Conservation (phyloP, 2,329 filamentous ascomycete species). For the Fusarium anthophilum region DNA sequence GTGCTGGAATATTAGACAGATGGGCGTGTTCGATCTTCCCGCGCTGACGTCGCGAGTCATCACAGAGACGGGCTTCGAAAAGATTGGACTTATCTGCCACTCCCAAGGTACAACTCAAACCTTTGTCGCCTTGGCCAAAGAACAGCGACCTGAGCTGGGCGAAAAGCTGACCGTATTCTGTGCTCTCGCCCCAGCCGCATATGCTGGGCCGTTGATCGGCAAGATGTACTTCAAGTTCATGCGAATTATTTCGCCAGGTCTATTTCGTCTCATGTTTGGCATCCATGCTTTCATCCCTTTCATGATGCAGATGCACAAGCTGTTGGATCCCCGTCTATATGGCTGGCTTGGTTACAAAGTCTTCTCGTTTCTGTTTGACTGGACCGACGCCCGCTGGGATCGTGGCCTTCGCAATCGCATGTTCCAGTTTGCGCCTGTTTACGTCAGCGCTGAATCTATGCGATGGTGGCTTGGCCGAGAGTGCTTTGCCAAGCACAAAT, state of each 20-base stretch:
- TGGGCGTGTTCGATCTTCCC: constrained; percentile 89
- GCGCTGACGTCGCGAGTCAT: constrained; percentile 84
- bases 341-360: constrained; percentile 87
- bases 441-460: constrained; percentile 90
- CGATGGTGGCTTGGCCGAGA: constrained; percentile 93
- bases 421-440: constrained; percentile 93
- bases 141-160: constrained; percentile 86
- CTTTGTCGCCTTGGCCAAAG: constrained; percentile 86
- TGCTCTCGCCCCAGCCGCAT: constrained; percentile 87
- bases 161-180: constrained; percentile 89
- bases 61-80: constrained; percentile 82
- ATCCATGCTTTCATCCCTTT: constrained; percentile 93
- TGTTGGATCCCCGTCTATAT: constrained; percentile 74
- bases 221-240: constrained; percentile 95
- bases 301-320: constrained; percentile 85
- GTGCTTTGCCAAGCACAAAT: constrained; percentile 82
- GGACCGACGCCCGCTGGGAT: constrained; percentile 88
- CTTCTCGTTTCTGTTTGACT: constrained; percentile 89
- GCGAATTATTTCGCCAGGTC: constrained; percentile 76
- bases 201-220: constrained; percentile 85
- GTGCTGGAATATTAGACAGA: constrained; percentile 95
- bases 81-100: constrained; percentile 85
- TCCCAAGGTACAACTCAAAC: constrained; percentile 93
- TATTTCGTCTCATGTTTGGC: constrained; percentile 86
- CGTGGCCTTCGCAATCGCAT: constrained; percentile 79